These are phyloP conservation scores for Coffea eugenioides DNA, from an alignment of 257 asterid genomes.

Conservation along the genomic window DNA sequence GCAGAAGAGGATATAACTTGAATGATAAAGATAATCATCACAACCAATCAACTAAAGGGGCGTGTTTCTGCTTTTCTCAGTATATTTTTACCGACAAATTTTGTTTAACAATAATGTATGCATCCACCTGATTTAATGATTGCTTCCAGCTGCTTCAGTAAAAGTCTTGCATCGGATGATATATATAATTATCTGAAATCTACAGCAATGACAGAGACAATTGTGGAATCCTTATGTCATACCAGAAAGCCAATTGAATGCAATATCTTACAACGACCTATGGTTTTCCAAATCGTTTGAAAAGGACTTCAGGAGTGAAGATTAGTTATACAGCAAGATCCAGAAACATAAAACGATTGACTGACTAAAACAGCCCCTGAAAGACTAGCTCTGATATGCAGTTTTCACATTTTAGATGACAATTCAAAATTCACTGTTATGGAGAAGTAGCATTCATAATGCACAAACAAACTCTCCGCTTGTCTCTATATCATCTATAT, in stretches of 20 bases:
- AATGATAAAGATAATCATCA: background rate
- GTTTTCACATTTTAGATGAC: background rate
- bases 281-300: background rate
- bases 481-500: constrained; percentile 58
- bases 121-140: background rate
- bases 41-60: too few relatives aligned
- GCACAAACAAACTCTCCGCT: constrained; percentile 85
- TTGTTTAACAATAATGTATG: too few relatives aligned
- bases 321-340: background rate
- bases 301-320: background rate
- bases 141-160: background rate
- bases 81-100: background rate
- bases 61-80: too few relatives aligned
- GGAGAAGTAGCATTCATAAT: constrained; percentile 23
- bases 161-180: background rate
- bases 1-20: background rate
- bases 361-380: background rate
- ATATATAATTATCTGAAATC: background rate
- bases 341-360: background rate
- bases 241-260: background rate
- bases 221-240: constrained; percentile 4
- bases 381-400: background rate
- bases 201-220: background rate
- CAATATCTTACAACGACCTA: background rate
- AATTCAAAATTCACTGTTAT: background rate